Evolutionary conservation across 148 eudicot species (phyloP).

Genomic region (Vaccinium corymbosum): DNA sequence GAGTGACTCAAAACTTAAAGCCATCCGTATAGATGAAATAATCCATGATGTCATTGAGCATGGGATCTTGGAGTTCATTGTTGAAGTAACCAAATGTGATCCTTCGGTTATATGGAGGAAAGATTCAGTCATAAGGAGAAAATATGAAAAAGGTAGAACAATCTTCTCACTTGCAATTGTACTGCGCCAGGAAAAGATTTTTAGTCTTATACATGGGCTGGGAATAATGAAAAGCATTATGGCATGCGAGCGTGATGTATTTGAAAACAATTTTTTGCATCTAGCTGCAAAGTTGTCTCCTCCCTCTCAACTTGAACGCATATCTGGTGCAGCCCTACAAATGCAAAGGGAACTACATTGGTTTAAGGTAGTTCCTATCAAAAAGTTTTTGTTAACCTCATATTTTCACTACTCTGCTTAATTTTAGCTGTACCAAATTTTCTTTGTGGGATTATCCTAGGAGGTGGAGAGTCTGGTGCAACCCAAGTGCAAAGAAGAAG

Average conservation of each 20-base stretch:
- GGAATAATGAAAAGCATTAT: neutral
- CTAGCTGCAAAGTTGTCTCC: conserved; percentile 14
- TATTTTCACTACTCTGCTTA: neutral
- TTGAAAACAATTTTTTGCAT: conserved; percentile 8
- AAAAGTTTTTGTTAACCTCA: neutral
- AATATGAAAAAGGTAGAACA: conserved; percentile 9
- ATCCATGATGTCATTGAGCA: neutral
- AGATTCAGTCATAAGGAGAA: conserved; percentile 6
- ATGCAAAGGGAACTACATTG: conserved; percentile 21
- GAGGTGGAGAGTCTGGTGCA: conserved; percentile 29
- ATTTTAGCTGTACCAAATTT: neutral
- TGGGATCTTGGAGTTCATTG: neutral
- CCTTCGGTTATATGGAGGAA: conserved; percentile 4
- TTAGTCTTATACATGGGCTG: conserved; percentile 14
- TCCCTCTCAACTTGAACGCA: neutral
- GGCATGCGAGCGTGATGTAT: neutral
- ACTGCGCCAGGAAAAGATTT: conserved; percentile 12
- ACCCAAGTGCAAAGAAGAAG: conserved; percentile 16
- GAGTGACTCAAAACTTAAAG: neutral
- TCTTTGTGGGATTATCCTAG: neutral
- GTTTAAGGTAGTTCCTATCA: conserved; percentile 5
- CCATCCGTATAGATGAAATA: neutral
- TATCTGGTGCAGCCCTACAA: conserved; percentile 20
- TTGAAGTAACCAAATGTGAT: neutral
- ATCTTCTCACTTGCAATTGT: conserved; percentile 16